A percentile compares a stretch with the other conserved stretches of the same genome.
These are phyloP conservation scores for Globisporangium viniferum DNA, from an alignment of 352 stramenopile genomes.

Conservation along the genomic window DNA sequence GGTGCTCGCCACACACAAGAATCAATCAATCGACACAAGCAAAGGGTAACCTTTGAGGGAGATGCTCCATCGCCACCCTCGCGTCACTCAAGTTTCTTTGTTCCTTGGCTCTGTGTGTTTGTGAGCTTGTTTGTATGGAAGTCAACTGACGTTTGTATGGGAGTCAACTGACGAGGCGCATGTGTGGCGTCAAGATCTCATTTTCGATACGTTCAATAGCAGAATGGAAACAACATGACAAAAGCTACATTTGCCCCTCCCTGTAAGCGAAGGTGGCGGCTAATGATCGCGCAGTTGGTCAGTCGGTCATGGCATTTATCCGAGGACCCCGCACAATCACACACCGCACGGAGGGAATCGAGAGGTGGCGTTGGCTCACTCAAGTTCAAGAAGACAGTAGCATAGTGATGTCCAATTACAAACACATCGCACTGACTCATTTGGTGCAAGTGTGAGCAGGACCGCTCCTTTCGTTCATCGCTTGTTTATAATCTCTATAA, in stretches of 20 bases:
- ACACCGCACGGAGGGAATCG: no score
- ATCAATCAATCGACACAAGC: neutral
- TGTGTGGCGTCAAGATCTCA: neutral
- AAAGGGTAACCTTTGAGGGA: neutral
- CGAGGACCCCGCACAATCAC: no score
- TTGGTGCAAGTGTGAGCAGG: neutral
- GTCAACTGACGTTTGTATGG: neutral
- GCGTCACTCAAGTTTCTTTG: neutral
- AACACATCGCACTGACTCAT: neutral
- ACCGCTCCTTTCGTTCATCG: neutral
- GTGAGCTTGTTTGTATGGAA: neutral
- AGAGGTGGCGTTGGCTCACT: neutral
- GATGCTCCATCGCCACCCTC: neutral
- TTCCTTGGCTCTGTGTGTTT: neutral
- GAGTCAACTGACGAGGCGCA: neutral
- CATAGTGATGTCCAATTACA: neutral
- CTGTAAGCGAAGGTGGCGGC: no score
- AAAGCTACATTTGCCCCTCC: no score
- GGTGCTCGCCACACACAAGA: neutral
- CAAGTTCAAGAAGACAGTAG: neutral
- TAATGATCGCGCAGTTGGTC: no score
- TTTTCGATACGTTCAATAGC: neutral
- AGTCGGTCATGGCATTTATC: no score
- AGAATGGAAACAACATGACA: no score
- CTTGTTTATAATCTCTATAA: neutral